A percentile compares a stretch with the other conserved stretches of the same genome.
Conservation (phyloP, 345 rosid genomes). For the Ceriops tagal region DNA sequence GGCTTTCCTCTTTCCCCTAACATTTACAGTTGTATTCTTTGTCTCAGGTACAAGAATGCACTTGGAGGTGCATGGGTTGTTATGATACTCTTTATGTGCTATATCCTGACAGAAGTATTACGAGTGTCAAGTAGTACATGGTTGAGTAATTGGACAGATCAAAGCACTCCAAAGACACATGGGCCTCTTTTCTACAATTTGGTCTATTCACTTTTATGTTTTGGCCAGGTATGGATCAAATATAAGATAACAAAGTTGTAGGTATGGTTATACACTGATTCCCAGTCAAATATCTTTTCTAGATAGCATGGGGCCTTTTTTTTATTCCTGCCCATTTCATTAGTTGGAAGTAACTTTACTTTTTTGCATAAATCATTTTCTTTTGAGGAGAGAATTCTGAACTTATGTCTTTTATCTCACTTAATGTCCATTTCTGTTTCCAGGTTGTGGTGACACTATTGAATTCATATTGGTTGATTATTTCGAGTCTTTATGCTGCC, state of each 20-base stretch:
- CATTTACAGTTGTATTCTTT: neutral
- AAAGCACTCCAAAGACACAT: constrained; percentile 44
- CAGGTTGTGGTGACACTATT: constrained; percentile 77
- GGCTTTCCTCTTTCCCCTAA: neutral
- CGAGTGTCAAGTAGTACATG: constrained; percentile 94
- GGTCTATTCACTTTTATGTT: constrained; percentile 62
- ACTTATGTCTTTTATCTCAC: neutral
- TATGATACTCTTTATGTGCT: constrained; percentile 67
- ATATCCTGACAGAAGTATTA: constrained; percentile 66
- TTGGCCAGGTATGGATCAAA: constrained; percentile 68
- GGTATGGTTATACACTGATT: neutral
- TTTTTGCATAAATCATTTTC: neutral
- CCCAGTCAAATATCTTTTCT: neutral
- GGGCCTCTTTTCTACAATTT: constrained; percentile 74
- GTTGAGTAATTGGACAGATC: constrained; percentile 96
- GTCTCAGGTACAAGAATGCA: constrained; percentile 83
- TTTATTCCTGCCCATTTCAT: too few species aligned
- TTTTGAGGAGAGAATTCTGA: neutral
- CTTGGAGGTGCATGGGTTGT: constrained; percentile 98
- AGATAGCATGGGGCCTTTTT: neutral
- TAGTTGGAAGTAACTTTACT: neutral
- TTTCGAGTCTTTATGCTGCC: constrained; percentile 85
- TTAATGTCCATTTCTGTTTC: constrained; percentile 16
- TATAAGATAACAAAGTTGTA: neutral
- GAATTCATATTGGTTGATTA: constrained; percentile 89